These are phyloP conservation scores for Pulicaria dysenterica DNA, from an alignment of 129 eudicot species.

Conservation along the genomic window DNA sequence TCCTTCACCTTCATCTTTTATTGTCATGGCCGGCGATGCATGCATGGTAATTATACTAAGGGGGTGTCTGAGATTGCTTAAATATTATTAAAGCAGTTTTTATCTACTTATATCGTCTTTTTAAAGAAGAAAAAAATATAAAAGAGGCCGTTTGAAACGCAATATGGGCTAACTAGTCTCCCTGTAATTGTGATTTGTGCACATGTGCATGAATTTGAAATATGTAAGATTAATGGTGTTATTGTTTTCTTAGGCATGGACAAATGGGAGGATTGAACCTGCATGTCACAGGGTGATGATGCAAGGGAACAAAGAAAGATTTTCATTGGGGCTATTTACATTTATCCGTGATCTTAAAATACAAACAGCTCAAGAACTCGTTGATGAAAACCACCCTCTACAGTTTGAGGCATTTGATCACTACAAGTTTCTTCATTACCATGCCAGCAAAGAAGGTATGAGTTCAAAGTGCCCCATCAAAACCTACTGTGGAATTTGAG, in stretches of 20 bases:
- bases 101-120: not conserved
- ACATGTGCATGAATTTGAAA: not conserved
- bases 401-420: conserved; percentile 57
- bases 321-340: conserved; percentile 53
- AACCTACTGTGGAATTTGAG: conserved; percentile 53
- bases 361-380: conserved; percentile 47
- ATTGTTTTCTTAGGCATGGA: conserved; percentile 51
- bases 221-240: not conserved
- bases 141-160: too few relatives aligned
- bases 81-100: not conserved
- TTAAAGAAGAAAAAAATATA: not conserved
- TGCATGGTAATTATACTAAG: conserved; percentile 37
- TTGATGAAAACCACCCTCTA: conserved; percentile 49
- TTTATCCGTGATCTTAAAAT: conserved; percentile 50
- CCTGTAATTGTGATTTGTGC: not conserved
- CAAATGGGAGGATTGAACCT: conserved; percentile 60
- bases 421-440: conserved; percentile 50
- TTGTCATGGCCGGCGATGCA: conserved; percentile 73
- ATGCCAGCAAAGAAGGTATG: conserved; percentile 43
- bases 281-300: conserved; percentile 58
- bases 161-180: too few relatives aligned
- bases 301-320: conserved; percentile 48
- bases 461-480: conserved; percentile 49
- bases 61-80: not conserved
- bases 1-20: conserved; percentile 55